Evolutionary conservation across 306 rosid species (phyloP), one percentile per base, ranked within the genome.

Genomic region (Acacia melanoxylon): DNA sequence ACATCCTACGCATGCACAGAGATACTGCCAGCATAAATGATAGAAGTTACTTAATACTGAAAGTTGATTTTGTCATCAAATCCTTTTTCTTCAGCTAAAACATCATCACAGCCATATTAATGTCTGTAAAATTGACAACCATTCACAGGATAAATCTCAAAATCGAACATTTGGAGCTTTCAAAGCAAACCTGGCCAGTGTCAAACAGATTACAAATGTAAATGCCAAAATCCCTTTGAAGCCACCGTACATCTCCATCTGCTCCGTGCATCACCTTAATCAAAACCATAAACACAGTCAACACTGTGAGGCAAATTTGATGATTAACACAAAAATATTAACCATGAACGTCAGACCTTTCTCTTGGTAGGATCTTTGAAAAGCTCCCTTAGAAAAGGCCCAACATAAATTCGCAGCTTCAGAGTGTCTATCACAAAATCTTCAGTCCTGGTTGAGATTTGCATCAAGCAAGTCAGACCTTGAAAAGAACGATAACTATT

Each of bases 201-300:
- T 95, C 99, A 77, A 93, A 95, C 83, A 95, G 73, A 89, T 95
- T 95, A 88, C 98, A 95, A 78, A 95, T 31, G 74, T 95, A 95
- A 79, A 95, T 95, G 87, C 98, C 98, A 82, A 93, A 95, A 83
- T 95, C 98, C 62, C 97, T 91, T 87, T 95, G 98, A 77, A 95
- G 97, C 98, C 98, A 95, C 68, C 90, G 48, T 72, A 95, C 80
- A 85, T 95, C 98, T 61, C 91, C 90, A 90, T 95, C 97, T 8
- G 98, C 97, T 87, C 98, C 98, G 85, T 95, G 98, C 98, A 95
- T 90, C 76, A 95, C 98, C 98, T 95, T 93, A 84, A 81, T 83
- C 78, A 83, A 85, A 83, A 85, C 68, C 81, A 71, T 44, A 80
- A 76, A 75, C 27, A 82, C 63, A 52, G 79, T 83, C 75, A 85